Evolutionary conservation across 441 rosid genomes (phyloP).

Genomic region (Viola pubescens): DNA sequence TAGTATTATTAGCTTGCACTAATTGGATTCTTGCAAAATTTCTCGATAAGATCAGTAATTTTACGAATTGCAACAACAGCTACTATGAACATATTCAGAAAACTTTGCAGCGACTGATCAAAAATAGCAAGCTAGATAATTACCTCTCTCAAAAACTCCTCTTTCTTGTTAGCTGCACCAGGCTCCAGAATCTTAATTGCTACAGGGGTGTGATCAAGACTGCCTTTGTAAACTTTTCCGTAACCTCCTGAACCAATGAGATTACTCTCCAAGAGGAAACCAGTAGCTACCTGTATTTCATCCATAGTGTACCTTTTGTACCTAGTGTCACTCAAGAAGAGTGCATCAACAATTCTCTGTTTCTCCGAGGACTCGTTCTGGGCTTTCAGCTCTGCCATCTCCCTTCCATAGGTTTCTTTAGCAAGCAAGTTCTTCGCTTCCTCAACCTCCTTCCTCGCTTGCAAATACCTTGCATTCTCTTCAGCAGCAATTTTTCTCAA

Average conservation of each 20-base stretch:
- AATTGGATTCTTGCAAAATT: not conserved
- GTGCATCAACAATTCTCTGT: constrained; percentile 50
- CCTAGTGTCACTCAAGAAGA: constrained; percentile 50
- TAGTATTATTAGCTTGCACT: not conserved
- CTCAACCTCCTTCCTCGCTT: constrained; percentile 58
- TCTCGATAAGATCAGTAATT: not conserved
- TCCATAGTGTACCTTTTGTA: constrained; percentile 59
- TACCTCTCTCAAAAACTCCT: constrained; percentile 84
- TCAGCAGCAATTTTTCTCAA: constrained; percentile 57
- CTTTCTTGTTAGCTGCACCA: constrained; percentile 47
- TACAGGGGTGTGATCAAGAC: constrained; percentile 69
- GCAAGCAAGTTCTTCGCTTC: constrained; percentile 58
- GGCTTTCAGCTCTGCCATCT: constrained; percentile 66
- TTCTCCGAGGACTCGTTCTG: constrained; percentile 56
- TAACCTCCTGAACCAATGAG: constrained; percentile 82
- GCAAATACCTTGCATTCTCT: constrained; percentile 56
- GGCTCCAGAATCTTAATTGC: constrained; percentile 70
- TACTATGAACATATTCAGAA: not conserved
- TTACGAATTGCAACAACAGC: not conserved
- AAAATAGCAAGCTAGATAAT: constrained; percentile 5
- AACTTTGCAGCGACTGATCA: not conserved
- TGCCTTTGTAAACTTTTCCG: constrained; percentile 81
- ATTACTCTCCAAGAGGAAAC: constrained; percentile 47
- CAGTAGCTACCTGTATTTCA: constrained; percentile 58
- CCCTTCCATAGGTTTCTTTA: constrained; percentile 52